These are phyloP conservation scores for Mucor circinelloides DNA, from an alignment of 371 early-diverging fungal species.

Conservation along the genomic window DNA sequence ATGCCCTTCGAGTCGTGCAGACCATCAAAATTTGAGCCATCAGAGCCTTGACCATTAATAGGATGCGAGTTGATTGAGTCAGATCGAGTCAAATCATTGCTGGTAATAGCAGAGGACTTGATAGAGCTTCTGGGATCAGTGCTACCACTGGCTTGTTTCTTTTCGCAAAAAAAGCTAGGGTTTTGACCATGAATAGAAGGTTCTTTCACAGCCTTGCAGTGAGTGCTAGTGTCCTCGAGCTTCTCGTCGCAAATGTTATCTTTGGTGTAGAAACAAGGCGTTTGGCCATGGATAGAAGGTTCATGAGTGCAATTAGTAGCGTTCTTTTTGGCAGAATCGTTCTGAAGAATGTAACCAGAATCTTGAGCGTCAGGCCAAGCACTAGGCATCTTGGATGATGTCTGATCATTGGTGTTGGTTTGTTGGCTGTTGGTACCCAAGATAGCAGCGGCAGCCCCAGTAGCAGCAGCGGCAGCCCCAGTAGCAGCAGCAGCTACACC, in stretches of 20 bases:
- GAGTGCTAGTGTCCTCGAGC: background rate
- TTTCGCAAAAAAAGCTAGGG: conserved; percentile 6
- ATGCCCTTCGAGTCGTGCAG: conserved; percentile 2
- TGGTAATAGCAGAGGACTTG: background rate
- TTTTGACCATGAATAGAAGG: conserved; percentile 25
- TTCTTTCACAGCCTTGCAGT: background rate
- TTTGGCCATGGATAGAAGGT: conserved; percentile 25
- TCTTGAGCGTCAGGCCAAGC: background rate
- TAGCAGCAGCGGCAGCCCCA: conserved; percentile 6
- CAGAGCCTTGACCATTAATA: background rate
- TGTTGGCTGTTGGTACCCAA: conserved; percentile 2
- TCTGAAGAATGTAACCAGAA: background rate
- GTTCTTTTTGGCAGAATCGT: background rate
- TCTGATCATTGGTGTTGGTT: background rate
- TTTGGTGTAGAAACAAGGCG: conserved; percentile 1
- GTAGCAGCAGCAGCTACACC: conserved; percentile 4
- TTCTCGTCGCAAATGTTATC: background rate
- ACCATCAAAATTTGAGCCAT: background rate
- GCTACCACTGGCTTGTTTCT: background rate
- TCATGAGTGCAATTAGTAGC: conserved; percentile 3
- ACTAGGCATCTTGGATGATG: background rate
- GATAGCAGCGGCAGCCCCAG: conserved; percentile 13
- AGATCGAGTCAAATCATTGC: background rate
- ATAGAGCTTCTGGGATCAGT: background rate
- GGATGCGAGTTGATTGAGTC: background rate